Conservation (phyloP, 2,329 filamentous ascomycete species). For the Phaeosphaeriaceae sp. region DNA sequence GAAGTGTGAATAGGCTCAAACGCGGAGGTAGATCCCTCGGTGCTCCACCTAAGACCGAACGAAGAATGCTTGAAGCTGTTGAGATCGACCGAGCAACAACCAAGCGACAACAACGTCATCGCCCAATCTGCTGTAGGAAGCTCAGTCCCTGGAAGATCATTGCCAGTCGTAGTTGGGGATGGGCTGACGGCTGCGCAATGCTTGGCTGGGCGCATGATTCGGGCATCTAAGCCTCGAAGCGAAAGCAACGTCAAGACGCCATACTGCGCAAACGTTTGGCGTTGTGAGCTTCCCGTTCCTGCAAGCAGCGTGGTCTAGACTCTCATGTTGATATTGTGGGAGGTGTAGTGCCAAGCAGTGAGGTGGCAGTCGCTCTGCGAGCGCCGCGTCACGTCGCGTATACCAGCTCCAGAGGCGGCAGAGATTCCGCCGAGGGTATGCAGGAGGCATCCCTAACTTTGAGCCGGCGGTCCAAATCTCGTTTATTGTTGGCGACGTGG, state of each 20-base stretch:
- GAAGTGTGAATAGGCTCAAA: background rate
- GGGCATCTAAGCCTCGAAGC: background rate
- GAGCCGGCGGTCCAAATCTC: background rate
- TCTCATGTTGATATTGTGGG: background rate
- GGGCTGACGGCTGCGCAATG: slow-evolving; percentile 3
- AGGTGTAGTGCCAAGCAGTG: background rate
- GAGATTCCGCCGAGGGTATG: background rate
- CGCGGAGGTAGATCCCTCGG: background rate
- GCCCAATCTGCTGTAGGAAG: background rate
- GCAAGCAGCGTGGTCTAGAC: background rate
- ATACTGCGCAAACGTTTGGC: background rate
- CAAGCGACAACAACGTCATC: slow-evolving; percentile 4
- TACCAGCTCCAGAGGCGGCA: background rate
- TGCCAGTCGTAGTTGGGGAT: background rate
- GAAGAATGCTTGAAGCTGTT: slow-evolving; percentile 7
- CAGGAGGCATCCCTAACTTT: background rate
- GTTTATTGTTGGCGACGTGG: background rate
- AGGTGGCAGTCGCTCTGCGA: background rate
- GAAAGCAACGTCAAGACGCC: background rate
- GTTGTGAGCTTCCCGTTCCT: background rate
- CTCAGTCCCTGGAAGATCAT: background rate
- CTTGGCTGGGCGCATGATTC: slow-evolving; percentile 5
- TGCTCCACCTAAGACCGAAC: background rate
- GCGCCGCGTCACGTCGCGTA: background rate
- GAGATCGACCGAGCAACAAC: slow-evolving; percentile 8